Evolutionary conservation across 345 rosid genomes (phyloP), one percentile per base, ranked within the genome.

Genomic region (Lepidium didymum): DNA sequence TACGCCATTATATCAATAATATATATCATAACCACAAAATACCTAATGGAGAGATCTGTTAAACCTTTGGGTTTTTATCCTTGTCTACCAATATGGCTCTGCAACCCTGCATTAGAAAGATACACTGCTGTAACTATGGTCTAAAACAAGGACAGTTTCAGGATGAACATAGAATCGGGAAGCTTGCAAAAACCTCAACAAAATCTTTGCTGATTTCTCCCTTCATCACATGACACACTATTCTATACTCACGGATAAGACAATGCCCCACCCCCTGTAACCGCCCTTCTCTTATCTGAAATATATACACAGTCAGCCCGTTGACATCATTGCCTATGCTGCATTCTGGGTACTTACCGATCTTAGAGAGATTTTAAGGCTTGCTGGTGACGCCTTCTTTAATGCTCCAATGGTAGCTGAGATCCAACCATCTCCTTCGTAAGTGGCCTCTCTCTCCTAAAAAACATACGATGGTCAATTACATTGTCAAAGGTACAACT

Each of bases 271-370:
- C 82, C 49, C 92, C 93, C 75, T 90, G 87, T 36, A 88, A 82
- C 81, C 97, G 74, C 62, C 97, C 96, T 76, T 84, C 93, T 84
- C 97, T 86, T 57, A 90, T 86, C 98, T 92, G 86, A 63, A 81
- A 75, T 21, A 15, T 54, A 27, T 37, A 27, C 36, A 63, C 29
- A 74, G 49, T 74, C 56, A 75, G 41, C 41, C 62, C 34, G 45
- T 51, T 67, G 11, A 5, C 63, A 43, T 21, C 68, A 73, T 54
- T 31, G 9, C 54, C 5, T 31, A 14, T 59, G 49, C 36, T 63
- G 43, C 43, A 19, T 18, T 51, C 43, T 18, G 33, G 12, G 34
- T 23, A 60, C 83, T 62, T 78, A 92, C 98, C 64, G 88, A 86
- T 87, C 83, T 81, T 56, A 89, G 96, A 53, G 91, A 79, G 63